Base-by-base conservation (phyloP, 2,329 filamentous ascomycete genomes). In the Thelonectria olida region DNA sequence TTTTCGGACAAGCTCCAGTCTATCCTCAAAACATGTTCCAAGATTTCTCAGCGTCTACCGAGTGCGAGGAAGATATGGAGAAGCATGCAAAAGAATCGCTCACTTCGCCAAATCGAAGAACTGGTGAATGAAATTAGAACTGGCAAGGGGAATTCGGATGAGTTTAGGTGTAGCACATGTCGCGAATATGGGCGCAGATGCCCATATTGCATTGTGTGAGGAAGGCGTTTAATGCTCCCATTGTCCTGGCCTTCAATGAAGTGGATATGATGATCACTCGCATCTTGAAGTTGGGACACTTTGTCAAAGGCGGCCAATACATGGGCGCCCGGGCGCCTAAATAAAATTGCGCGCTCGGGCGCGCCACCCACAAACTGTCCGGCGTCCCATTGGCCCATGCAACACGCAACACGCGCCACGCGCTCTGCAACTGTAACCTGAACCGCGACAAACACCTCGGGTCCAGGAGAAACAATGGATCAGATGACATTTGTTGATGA, bases 51-150 rank as follows among this genome's bases (percentile, higher is more conserved):
- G 42, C 20, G 42, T n/a, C 42, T 47, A 27, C 42, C 42, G 1
- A 47, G 42, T 47, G 42, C 42, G 42, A 47, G 20, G 42, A 47
- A 47, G 42, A 47, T 47, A 27, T 47, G 42, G 42, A 47, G 23
- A 28, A 47, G 42, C 23, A 47, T 47, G 22, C 42, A 12, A 28
- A 25, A 47, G 5, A 17, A 20, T 27, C 42, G 42, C 20, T 10
- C n/a, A 47, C 2, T 28, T 17, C 15, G 9, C 22, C 42, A 47
- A 28, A 47, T 25, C 42, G 13, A 28, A 17, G 42, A 5, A 4
- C 17, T 23, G 10, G 3, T 20, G 41, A 22, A 23, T 17, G 19
- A 23, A 20, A 23, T 22, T 6, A 23, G 2, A 23, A 44, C 9
- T 23, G 41, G 41, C 41, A 44, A 22, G n/a, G n/a, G 39, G 15